phyloP scores from a whole-genome alignment of 139 green algal genomes.

The Zygnema circumcarinatum region DNA sequence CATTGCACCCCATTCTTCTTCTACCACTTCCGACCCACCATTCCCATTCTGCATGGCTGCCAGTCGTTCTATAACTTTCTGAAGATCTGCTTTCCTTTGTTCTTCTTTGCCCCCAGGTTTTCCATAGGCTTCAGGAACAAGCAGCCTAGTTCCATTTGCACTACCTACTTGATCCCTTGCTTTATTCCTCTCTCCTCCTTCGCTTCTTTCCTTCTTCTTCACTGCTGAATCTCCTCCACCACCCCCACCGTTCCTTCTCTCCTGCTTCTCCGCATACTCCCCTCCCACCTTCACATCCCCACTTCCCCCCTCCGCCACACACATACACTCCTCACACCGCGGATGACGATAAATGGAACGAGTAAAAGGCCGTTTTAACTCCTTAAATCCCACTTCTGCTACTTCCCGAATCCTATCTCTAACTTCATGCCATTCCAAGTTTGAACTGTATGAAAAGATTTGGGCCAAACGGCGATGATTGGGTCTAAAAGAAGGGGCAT shows the following conservation, averaged over 20 bases:
- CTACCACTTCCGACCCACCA: neutral
- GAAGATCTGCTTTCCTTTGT: neutral
- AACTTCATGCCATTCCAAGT: constrained; percentile 26
- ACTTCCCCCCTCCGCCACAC: neutral
- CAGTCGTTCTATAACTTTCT: neutral
- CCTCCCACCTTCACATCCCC: neutral
- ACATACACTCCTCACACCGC: constrained; percentile 39
- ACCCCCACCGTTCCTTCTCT: neutral
- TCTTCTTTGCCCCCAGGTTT: neutral
- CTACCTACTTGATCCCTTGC: neutral
- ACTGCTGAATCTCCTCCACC: neutral
- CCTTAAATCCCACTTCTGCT: neutral
- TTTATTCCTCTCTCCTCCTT: neutral
- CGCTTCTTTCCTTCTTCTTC: neutral
- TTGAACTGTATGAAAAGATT: neutral
- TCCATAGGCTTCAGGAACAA: neutral
- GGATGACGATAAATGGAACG: constrained; percentile 37
- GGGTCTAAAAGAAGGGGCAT: constrained; percentile 25
- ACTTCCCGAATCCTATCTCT: neutral
- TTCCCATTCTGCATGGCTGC: neutral
- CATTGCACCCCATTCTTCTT: neutral
- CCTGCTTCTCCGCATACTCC: neutral
- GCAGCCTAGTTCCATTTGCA: neutral
- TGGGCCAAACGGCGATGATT: neutral
- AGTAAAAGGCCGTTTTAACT: neutral